Percentiles rank a stretch among this genome's conserved stretches.
phyloP scores from a whole-genome alignment of 2,329 filamentous ascomycete species.

The Zasmidium cellare region DNA sequence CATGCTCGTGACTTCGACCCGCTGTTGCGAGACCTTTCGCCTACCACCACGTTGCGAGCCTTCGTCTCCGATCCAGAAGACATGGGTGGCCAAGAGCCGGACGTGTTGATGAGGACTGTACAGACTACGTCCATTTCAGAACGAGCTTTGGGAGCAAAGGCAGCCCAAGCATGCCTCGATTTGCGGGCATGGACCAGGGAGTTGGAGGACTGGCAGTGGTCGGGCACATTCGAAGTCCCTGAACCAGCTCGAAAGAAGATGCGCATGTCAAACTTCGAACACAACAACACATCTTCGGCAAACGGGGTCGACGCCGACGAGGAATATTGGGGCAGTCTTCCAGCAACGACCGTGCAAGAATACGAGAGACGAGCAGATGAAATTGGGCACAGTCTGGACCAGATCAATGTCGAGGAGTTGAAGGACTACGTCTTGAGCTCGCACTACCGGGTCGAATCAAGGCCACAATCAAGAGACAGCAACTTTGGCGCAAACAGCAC shows the following conservation, averaged over 20 bases:
- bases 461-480: constrained; percentile 45
- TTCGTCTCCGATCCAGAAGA: constrained; percentile 49
- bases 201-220: constrained; percentile 63
- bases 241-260: constrained; percentile 28
- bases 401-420: constrained; percentile 78
- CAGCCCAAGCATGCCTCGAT: constrained; percentile 68
- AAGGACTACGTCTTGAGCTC: constrained; percentile 84
- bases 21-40: constrained; percentile 62
- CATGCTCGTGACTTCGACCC: constrained; percentile 32
- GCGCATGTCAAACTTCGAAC: constrained; percentile 23
- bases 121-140: constrained; percentile 64
- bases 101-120: constrained; percentile 55
- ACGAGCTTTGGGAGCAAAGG: constrained; percentile 69
- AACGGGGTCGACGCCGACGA: constrained; percentile 29
- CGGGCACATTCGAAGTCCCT: constrained; percentile 48
- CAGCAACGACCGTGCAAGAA: constrained; percentile 59
- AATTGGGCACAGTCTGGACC: constrained; percentile 68
- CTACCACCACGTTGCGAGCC: constrained; percentile 61
- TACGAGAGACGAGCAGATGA: constrained; percentile 75
- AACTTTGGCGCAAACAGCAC: constrained; percentile 20
- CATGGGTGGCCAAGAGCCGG: constrained; percentile 31
- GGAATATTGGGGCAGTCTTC: constrained; percentile 70
- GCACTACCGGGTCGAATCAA: constrained; percentile 59
- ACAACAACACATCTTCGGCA: not conserved
- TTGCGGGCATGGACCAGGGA: constrained; percentile 77